A percentile compares a stretch with the other conserved stretches of the same genome.
phyloP scores from a whole-genome alignment of 306 rosid species.

The Medicago lupulina region DNA sequence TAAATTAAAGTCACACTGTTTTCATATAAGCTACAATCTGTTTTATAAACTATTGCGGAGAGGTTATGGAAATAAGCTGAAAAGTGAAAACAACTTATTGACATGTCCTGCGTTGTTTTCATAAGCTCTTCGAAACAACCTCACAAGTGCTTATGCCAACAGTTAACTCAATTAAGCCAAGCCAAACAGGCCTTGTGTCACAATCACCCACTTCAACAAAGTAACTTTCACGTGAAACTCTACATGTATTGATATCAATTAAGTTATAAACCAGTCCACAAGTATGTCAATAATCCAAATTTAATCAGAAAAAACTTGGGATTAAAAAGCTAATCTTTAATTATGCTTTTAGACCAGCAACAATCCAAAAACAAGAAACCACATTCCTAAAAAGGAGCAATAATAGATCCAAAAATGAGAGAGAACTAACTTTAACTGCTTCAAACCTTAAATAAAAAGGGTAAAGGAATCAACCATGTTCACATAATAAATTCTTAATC shows the following conservation, averaged over 20 bases:
- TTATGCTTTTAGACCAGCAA: conserved; percentile 11
- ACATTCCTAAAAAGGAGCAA: not conserved
- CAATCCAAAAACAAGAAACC: not conserved
- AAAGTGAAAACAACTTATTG: not conserved
- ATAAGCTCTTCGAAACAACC: not conserved
- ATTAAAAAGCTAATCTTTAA: not conserved
- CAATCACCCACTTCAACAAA: conserved; percentile 14
- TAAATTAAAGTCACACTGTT: not conserved
- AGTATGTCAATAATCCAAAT: not conserved
- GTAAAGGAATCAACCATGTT: conserved; percentile 7
- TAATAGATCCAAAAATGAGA: not conserved
- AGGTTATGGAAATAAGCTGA: not conserved
- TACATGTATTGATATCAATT: conserved; percentile 18
- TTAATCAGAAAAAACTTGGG: not conserved
- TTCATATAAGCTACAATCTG: not conserved
- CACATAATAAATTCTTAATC: conserved; percentile 1
- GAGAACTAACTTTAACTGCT: not conserved
- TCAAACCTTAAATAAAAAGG: not conserved
- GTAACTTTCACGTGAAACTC: conserved; percentile 14
- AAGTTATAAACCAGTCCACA: conserved; percentile 1
- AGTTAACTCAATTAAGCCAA: not conserved
- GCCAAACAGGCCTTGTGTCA: not conserved
- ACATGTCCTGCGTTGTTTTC: not conserved
- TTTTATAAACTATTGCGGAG: not conserved
- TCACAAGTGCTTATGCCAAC: not conserved